Evolutionary conservation across 2,329 filamentous ascomycete species (phyloP), one percentile per base, ranked within the genome.

Genomic region (Aspergillus texensis): DNA sequence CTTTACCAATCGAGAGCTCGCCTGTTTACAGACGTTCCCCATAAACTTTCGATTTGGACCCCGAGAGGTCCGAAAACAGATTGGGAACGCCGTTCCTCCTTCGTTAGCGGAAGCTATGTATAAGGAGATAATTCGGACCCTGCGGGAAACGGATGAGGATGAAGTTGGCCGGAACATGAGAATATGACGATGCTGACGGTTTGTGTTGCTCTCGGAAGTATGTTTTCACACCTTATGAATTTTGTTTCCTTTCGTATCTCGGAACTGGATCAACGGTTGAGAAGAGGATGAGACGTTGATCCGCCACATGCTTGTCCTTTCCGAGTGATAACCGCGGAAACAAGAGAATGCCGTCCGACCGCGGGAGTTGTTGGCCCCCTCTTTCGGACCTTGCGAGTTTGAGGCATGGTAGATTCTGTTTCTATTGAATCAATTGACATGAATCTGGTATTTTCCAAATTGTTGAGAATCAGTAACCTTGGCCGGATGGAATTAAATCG

Each of bases 61-160:
- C 0, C 69, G 55, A 0, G 71, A 75, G 1, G 72, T 75, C 0
- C 70, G 85, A 67, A 84, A 81, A 66, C 91, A 93, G 73, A 91
- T 94, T 66, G 92, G 92, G 0, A 94, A 95, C 70, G 92, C 91
- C 0, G 92, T 94, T 19, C 90, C 92, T 0, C 87, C 91, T 9
- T 62, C 73, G 19, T 66, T 84, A 10, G 79, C 79, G 0, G 73
- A 76, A 58, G 76, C 74, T 6, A 57, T 84, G 5, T 79, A 80
- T 58, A 61, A 63, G 36, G 73, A 78, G 55, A 73, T 83, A 4
- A 71, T 75, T 26, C 74, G 72, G 55, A 73, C 75, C 1, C 59
- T 84, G 62, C 70, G 70, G 58, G 68, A 68, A 57, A 77, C 73
- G 0, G 82, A 84, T 62, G 70, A 67, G 55, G 59, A 60, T 11